Percentiles rank a stretch among this genome's conserved stretches.
These are phyloP conservation scores for Globisporangium cederbergense DNA, from an alignment of 352 stramenopile genomes.

Conservation along the genomic window DNA sequence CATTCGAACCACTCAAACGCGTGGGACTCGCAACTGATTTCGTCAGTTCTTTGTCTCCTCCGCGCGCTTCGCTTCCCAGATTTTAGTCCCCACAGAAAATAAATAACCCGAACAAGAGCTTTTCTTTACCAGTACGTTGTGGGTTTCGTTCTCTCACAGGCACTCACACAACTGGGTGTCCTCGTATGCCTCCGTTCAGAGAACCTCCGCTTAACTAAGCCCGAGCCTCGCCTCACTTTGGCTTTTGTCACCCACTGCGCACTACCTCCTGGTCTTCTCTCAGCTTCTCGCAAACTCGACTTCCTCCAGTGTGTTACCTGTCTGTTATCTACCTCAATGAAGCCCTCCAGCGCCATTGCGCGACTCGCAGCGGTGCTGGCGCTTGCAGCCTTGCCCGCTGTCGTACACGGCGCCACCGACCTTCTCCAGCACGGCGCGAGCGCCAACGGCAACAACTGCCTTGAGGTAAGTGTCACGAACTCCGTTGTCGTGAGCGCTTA, in stretches of 20 bases:
- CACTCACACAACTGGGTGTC: not conserved
- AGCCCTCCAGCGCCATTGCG: not conserved
- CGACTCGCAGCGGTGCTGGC: not conserved
- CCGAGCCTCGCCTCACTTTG: not conserved
- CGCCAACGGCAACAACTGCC: constrained; percentile 9
- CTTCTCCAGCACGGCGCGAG: constrained; percentile 7
- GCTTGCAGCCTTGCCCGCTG: not conserved
- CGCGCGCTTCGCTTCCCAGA: too few relatives aligned
- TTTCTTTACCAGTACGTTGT: too few relatives aligned
- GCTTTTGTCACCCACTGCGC: not conserved
- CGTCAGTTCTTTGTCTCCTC: too few relatives aligned
- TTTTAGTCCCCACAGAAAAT: too few relatives aligned
- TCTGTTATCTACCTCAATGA: not conserved
- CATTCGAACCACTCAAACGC: too few relatives aligned
- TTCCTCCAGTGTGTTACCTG: not conserved
- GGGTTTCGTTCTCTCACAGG: not conserved
- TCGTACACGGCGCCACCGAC: not conserved
- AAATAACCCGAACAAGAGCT: too few relatives aligned
- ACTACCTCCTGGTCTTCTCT: not conserved
- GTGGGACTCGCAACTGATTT: too few relatives aligned
- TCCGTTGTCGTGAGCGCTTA: not conserved
- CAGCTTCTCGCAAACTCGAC: not conserved
- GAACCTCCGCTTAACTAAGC: not conserved
- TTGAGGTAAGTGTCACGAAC: not conserved
- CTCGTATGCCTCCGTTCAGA: too few relatives aligned